These are phyloP conservation scores for Zoysia pacifica DNA, from an alignment of 176 grass and related monocot genomes.

Conservation along the genomic window DNA sequence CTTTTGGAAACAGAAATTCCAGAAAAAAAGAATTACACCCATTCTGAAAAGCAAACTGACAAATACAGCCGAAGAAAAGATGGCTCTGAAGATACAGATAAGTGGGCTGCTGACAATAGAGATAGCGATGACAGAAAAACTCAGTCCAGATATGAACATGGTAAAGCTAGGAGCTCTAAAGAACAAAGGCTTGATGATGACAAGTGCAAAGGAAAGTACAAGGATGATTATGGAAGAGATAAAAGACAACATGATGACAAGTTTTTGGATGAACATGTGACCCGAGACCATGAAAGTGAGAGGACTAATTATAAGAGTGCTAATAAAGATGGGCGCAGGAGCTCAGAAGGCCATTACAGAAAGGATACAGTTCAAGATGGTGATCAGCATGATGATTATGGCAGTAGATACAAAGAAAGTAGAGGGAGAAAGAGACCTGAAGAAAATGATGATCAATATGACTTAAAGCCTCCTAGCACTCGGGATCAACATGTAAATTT, in stretches of 20 bases:
- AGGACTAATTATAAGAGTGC: constrained; percentile 59
- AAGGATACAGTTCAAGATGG: constrained; percentile 60
- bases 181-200: constrained; percentile 76
- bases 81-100: constrained; percentile 68
- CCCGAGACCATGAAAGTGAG: constrained; percentile 53
- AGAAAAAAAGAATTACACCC: constrained; percentile 55
- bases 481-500: constrained; percentile 58
- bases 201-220: constrained; percentile 79
- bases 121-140: constrained; percentile 71
- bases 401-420: constrained; percentile 69
- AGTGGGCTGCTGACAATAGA: constrained; percentile 60
- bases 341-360: constrained; percentile 65
- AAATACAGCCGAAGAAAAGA: constrained; percentile 69
- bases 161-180: constrained; percentile 69
- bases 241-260: constrained; percentile 65
- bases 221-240: constrained; percentile 61
- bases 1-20: constrained; percentile 50
- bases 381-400: constrained; percentile 69
- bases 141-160: constrained; percentile 71
- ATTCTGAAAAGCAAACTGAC: constrained; percentile 52
- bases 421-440: constrained; percentile 70
- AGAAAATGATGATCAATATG: constrained; percentile 62
- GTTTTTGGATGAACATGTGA: constrained; percentile 49
- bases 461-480: constrained; percentile 50
- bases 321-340: constrained; percentile 64